Evolutionary conservation across 352 stramenopile genomes (phyloP), one percentile per base, ranked within the genome.

Genomic region (Globisporangium canariense): DNA sequence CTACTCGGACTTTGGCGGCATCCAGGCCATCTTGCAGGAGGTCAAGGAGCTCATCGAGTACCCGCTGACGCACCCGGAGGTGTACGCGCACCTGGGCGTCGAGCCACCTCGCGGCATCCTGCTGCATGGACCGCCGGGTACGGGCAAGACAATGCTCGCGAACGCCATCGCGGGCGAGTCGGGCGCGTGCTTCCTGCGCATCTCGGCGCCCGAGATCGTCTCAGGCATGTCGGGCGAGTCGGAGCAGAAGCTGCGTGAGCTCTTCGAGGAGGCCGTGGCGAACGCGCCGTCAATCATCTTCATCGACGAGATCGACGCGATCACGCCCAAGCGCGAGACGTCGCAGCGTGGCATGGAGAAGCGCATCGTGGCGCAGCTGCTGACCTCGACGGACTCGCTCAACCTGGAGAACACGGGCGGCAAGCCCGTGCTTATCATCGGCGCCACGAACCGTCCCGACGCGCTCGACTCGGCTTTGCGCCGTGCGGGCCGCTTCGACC

Each of bases 291-390:
- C 97, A 8, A 98, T 99, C 71, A 92, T 99, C 62, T 99, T 99
- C 72, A 98, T 99, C 67, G 96, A 99, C 66, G 96, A 98, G 71
- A 96, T 99, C 73, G 96, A 99, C 68, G 97, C 95, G 8, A 98
- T 99, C 80, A 97, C 94, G 25, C 94, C 94, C 18, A 97, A 98
- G 73, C 77, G 96, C 63, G 96, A 98, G 70, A 97, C 81, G 5
- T 93, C 91, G 36, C 89, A 91, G 45, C 90, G 94, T 46, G 93
- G 98, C 62, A 97, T 98, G 90, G 97, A 99, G 78, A 98, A 98
- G 75, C 79, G 96, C 52, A 98, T 99, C 55, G 96, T 99, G 11
- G 97, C 94, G 8, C 94, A 99, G 77, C 79, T 99, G 36, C 76
- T 99, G 20, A 97, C 91, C 54, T 96, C 83, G 38, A 93, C 90